Conservation (phyloP, 2,329 filamentous ascomycete genomes). For the Calonectria hawksworthii region DNA sequence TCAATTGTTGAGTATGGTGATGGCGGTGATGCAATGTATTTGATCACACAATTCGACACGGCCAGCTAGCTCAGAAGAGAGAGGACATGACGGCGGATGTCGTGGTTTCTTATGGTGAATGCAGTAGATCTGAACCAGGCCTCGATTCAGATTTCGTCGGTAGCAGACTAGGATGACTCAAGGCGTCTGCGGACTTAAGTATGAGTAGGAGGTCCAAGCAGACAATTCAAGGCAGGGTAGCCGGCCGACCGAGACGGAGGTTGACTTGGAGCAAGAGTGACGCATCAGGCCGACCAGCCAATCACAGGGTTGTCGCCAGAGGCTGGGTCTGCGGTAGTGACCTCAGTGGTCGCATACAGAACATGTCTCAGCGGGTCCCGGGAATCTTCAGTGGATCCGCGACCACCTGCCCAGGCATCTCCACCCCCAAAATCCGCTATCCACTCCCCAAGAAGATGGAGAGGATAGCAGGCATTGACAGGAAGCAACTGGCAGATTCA, state of each 20-base stretch:
- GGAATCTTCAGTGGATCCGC: slow-evolving; percentile 21
- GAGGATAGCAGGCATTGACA: not conserved
- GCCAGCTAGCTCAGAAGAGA: slow-evolving; percentile 36
- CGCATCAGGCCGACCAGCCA: slow-evolving; percentile 44
- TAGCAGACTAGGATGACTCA: not conserved
- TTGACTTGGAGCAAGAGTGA: slow-evolving; percentile 38
- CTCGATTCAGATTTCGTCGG: not conserved
- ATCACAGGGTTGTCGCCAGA: slow-evolving; percentile 36
- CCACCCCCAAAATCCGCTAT: slow-evolving; percentile 20
- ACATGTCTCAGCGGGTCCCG: slow-evolving; percentile 4
- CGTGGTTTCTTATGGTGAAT: not conserved
- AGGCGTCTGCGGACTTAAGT: slow-evolving; percentile 8
- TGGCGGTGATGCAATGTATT: slow-evolving; percentile 30
- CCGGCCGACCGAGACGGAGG: slow-evolving; percentile 28
- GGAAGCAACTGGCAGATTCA: not conserved
- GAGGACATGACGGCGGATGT: slow-evolving; percentile 39
- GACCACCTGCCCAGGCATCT: not conserved
- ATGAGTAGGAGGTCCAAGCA: slow-evolving; percentile 10
- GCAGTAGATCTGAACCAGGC: not conserved
- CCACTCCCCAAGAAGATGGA: slow-evolving; percentile 3
- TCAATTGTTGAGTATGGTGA: slow-evolving; percentile 23
- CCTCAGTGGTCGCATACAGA: slow-evolving; percentile 36
- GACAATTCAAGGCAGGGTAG: slow-evolving; percentile 6
- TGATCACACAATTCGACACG: slow-evolving; percentile 39
- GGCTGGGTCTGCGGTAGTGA: slow-evolving; percentile 34